phyloP scores from a whole-genome alignment of 2,329 filamentous ascomycete species.

The Fusarium citri region DNA sequence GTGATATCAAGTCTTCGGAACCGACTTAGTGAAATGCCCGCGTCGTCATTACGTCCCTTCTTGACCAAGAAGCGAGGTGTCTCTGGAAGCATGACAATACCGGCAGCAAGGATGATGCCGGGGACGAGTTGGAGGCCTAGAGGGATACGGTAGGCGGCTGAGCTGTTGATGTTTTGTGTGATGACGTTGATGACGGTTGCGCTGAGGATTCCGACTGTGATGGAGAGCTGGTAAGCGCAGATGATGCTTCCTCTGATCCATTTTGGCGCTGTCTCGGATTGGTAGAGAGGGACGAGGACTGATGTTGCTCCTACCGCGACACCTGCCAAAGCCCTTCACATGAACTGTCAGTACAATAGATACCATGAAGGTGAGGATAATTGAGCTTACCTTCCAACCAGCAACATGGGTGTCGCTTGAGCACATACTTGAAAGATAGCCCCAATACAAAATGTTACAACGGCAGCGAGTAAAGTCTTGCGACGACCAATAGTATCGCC shows the following conservation, averaged over 20 bases:
- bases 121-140: slow-evolving; percentile 81
- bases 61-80: slow-evolving; percentile 84
- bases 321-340: slow-evolving; percentile 71
- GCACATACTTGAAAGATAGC: slow-evolving; percentile 79
- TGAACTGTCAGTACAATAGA: not conserved
- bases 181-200: slow-evolving; percentile 77
- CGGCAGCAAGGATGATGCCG: slow-evolving; percentile 75
- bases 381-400: slow-evolving; percentile 68
- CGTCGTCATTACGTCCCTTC: slow-evolving; percentile 71
- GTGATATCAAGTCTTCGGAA: slow-evolving; percentile 79
- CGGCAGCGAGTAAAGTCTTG: slow-evolving; percentile 73
- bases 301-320: slow-evolving; percentile 78
- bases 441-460: slow-evolving; percentile 75
- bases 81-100: slow-evolving; percentile 80
- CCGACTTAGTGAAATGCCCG: slow-evolving; percentile 75
- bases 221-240: slow-evolving; percentile 80
- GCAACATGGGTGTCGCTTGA: slow-evolving; percentile 67
- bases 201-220: slow-evolving; percentile 76
- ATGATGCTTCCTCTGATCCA: slow-evolving; percentile 84
- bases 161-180: slow-evolving; percentile 66
- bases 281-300: slow-evolving; percentile 82
- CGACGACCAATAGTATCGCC: slow-evolving; percentile 79
- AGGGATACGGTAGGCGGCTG: slow-evolving; percentile 79
- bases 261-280: slow-evolving; percentile 84
- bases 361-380: rapidly evolving